Evolutionary conservation across 257 asterid genomes (phyloP).

Genomic region (Solanum acaule): DNA sequence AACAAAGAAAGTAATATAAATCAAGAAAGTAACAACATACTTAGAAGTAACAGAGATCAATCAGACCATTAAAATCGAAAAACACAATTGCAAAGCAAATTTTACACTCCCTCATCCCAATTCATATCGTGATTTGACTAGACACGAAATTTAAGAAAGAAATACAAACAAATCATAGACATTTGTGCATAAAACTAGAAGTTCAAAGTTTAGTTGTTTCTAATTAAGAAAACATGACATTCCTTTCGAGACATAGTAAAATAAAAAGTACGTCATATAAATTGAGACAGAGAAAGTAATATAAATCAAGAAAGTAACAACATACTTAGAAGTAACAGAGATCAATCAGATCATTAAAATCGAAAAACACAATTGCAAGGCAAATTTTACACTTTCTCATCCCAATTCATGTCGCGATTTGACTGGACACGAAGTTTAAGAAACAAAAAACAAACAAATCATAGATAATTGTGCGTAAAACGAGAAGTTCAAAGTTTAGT

Average conservation of each 20-base stretch:
- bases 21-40: conserved; percentile 15
- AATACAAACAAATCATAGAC: neutral
- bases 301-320: too few species aligned
- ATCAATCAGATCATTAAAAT: neutral
- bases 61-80: neutral
- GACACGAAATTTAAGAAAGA: neutral
- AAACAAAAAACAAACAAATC: neutral
- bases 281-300: neutral
- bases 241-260: neutral
- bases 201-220: neutral
- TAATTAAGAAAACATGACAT: neutral
- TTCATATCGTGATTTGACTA: neutral
- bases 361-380: neutral
- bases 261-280: neutral
- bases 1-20: neutral
- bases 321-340: conserved; percentile 70
- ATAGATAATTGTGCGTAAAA: neutral
- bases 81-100: neutral
- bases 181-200: neutral
- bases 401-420: neutral
- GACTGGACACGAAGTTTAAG: neutral
- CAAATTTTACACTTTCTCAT: neutral
- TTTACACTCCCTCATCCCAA: neutral
- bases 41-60: conserved; percentile 53
- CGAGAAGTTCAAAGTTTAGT: neutral